Evolutionary conservation across 2,329 filamentous ascomycete species (phyloP).

Genomic region (Epichloe glyceriae): DNA sequence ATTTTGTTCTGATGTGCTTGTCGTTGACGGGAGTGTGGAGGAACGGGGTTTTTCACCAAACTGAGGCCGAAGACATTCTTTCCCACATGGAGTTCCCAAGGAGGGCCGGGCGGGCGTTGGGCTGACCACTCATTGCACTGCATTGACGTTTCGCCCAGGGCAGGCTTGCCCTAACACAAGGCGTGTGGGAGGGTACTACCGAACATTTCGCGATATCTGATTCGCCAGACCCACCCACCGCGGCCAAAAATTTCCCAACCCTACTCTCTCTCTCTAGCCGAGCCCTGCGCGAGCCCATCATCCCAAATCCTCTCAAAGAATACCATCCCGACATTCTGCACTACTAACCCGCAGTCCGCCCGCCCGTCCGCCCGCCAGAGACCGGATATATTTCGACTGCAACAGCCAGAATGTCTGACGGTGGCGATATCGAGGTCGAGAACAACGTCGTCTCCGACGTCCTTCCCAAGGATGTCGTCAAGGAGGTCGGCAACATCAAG

Average conservation of each 20-base stretch:
- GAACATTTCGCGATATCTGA: constrained; percentile 17
- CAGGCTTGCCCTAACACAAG: constrained; percentile 28
- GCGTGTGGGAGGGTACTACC: constrained; percentile 16
- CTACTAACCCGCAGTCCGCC: constrained; percentile 24
- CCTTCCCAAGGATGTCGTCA: constrained; percentile 84
- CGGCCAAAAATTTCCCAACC: constrained; percentile 21
- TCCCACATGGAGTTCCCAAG: neutral
- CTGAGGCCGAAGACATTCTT: constrained; percentile 15
- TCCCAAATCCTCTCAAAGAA: constrained; percentile 19
- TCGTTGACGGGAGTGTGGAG: constrained; percentile 26
- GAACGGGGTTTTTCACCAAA: constrained; percentile 16
- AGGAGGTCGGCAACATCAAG: constrained; percentile 86
- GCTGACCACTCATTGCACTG: neutral
- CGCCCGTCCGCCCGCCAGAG: constrained; percentile 22
- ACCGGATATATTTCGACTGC: constrained; percentile 23
- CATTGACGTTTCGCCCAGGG: constrained; percentile 18
- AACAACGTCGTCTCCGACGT: constrained; percentile 61
- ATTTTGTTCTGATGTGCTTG: constrained; percentile 31
- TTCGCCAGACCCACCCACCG: constrained; percentile 23
- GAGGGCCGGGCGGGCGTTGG: constrained; percentile 4
- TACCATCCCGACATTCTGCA: constrained; percentile 25
- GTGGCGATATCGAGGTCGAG: constrained; percentile 87
- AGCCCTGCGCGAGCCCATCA: constrained; percentile 15
- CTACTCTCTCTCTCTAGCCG: constrained; percentile 11
- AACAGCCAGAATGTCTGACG: constrained; percentile 71